Base-by-base conservation (phyloP, 352 stramenopile species). In the Halophytophthora polymorphica region DNA sequence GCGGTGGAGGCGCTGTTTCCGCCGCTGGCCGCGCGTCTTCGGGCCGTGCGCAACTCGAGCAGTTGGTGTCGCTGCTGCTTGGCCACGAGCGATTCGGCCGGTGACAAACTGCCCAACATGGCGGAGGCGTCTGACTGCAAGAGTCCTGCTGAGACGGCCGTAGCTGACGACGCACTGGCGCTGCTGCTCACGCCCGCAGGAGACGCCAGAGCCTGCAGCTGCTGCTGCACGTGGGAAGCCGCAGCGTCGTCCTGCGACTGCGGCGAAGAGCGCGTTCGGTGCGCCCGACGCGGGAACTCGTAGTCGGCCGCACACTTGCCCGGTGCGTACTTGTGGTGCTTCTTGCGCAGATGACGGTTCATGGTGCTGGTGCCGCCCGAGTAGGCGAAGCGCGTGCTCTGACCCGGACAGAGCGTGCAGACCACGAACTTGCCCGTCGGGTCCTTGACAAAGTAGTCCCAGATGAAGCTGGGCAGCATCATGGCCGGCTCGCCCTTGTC, bases 401-500 rank as follows among this genome's bases (percentile, higher is more conserved):
- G 75, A 18, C 71, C 64, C 6, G 82, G 73, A 29, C 82, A 92
- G 17, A 90, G 53, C 38, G 77, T 88, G 57, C 82, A 92, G 14
- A 89, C 69, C 14, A 92, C 79, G 52, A 74, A 92, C 61, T 92
- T 92, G 43, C 77, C 77, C 21, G 69, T 86, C 33, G 64, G 57
- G 50, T 88, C 77, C 50, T 89, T 89, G 45, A 88, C 63, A 54
- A 92, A 92, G 54, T 87, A 89, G 66, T 92, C 77, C 82, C 82
- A 92, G 45, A 92, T 92, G 65, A 90, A 92, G 45, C 68, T 84
- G 23, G 82, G 80, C 22, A 90, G 66, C 52, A 74, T 79, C 72
- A 88, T 83, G 11, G 65, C 63, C 28, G 76, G 56, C 48, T 88
- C 77, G 53, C 60, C 59, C 60, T 87, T 87, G 55, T 83, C 76